phyloP scores from a whole-genome alignment of 2,329 filamentous ascomycete species.

The Fusarium subtropicale region DNA sequence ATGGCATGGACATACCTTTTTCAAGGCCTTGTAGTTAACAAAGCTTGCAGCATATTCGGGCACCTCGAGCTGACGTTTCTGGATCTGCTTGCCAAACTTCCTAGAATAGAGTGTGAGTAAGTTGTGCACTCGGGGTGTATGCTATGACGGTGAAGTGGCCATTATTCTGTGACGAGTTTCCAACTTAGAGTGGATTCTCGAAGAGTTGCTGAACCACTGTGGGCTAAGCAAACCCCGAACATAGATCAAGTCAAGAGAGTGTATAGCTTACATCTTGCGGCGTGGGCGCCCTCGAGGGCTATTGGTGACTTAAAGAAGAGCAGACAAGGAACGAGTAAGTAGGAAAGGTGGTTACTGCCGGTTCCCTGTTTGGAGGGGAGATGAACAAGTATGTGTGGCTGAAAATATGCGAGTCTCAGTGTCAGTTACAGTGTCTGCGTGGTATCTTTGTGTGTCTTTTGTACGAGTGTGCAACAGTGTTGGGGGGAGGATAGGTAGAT shows the following conservation, averaged over 20 bases:
- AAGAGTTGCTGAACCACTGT: constrained; percentile 11
- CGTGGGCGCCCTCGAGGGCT: constrained; percentile 43
- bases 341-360: constrained; percentile 17
- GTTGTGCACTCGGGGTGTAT: constrained; percentile 7
- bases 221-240: constrained; percentile 6
- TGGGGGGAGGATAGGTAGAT: constrained; percentile 26
- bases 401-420: constrained; percentile 39
- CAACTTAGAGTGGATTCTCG: constrained; percentile 9
- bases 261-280: constrained; percentile 53
- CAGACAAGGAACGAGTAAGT: constrained; percentile 24
- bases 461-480: constrained; percentile 36
- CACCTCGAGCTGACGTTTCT: constrained; percentile 98
- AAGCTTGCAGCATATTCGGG: constrained; percentile 99
- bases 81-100: constrained; percentile 99
- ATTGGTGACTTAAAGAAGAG: constrained; percentile 36
- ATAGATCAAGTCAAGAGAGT: constrained; percentile 16
- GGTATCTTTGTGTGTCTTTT: constrained; percentile 34
- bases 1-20: constrained; percentile 76
- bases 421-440: constrained; percentile 39
- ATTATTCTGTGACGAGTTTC: constrained; percentile 4
- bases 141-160: constrained; percentile 3
- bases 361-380: constrained; percentile 16
- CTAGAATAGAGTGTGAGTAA: constrained; percentile 59
- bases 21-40: constrained; percentile 98
- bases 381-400: constrained; percentile 38